Percentiles rank a stretch among this genome's conserved stretches.
Conservation (phyloP, 805 yeast genomes). For the Metschnikowia proteae region DNA sequence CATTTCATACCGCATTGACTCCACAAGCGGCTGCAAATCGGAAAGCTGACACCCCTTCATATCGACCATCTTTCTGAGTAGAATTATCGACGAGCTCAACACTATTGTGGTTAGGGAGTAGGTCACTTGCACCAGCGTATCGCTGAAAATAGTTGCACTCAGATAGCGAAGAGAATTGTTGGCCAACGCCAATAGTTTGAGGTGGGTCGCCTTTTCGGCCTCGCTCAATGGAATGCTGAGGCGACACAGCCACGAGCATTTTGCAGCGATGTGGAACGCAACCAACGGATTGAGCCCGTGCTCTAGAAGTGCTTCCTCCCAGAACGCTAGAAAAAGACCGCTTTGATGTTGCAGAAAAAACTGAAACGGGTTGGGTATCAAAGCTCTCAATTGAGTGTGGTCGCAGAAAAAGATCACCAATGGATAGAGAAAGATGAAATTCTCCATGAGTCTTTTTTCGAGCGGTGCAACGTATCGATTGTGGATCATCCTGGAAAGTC, state of each 20-base stretch:
- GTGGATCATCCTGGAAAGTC: slow-evolving; percentile 1
- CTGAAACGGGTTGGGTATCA: slow-evolving; percentile 15
- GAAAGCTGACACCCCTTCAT: not conserved
- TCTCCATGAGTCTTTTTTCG: slow-evolving; percentile 14
- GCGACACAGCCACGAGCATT: slow-evolving; percentile 19
- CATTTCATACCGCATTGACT: slow-evolving; percentile 9
- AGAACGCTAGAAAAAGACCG: slow-evolving; percentile 6
- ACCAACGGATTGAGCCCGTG: slow-evolving; percentile 11
- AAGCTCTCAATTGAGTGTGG: slow-evolving; percentile 6
- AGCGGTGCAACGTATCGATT: not conserved
- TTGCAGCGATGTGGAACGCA: slow-evolving; percentile 17
- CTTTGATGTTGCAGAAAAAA: slow-evolving; percentile 9
- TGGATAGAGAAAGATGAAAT: slow-evolving; percentile 17
- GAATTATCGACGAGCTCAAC: slow-evolving; percentile 9
- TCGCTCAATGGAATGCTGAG: slow-evolving; percentile 9
- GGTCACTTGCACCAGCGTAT: slow-evolving; percentile 7
- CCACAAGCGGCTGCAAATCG: slow-evolving; percentile 5
- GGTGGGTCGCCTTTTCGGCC: not conserved
- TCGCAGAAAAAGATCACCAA: slow-evolving; percentile 16
- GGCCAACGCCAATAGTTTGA: slow-evolving; percentile 8
- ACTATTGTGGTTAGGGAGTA: slow-evolving; percentile 12
- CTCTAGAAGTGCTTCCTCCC: slow-evolving; percentile 6
- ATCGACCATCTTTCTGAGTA: slow-evolving; percentile 10
- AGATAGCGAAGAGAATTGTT: slow-evolving; percentile 7
- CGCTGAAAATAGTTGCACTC: not conserved